phyloP scores from a whole-genome alignment of 345 rosid species.

The Pugionium cornutum region DNA sequence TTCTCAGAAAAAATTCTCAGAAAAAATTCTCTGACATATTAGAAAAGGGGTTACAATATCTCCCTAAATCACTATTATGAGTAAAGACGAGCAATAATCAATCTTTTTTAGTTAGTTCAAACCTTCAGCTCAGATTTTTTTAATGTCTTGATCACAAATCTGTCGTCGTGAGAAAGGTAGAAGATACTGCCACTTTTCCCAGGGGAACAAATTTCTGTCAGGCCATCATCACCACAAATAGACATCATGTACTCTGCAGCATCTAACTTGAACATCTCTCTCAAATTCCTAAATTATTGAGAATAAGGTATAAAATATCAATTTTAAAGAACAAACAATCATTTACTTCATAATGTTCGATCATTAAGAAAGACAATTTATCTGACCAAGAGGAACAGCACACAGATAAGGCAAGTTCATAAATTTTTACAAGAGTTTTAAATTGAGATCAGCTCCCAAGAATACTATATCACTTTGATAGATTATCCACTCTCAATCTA shows the following conservation, averaged over 20 bases:
- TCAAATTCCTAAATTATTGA: conserved; percentile 64
- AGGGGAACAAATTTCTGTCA: conserved; percentile 74
- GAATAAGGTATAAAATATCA: conserved; percentile 9
- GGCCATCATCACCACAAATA: conserved; percentile 93
- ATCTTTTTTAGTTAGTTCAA: conserved; percentile 34
- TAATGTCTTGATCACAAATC: conserved; percentile 92
- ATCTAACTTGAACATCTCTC: conserved; percentile 97
- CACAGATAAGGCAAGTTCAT: conserved; percentile 10
- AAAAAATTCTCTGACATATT: neutral
- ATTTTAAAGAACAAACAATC: neutral
- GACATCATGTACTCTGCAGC: conserved; percentile 99
- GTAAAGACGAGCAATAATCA: conserved; percentile 4
- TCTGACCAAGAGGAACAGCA: neutral
- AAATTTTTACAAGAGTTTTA: neutral
- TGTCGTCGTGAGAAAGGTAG: conserved; percentile 83
- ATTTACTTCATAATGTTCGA: neutral
- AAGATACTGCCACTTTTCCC: conserved; percentile 99
- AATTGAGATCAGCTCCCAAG: neutral
- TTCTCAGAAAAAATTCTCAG: neutral
- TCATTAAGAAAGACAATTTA: neutral
- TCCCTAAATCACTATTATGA: neutral
- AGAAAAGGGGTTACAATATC: conserved; percentile 5
- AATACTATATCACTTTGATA: neutral
- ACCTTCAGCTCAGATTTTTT: conserved; percentile 90
- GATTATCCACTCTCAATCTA: neutral